Evolutionary conservation across 257 asterid genomes (phyloP).

Genomic region (Salvia hispanica): DNA sequence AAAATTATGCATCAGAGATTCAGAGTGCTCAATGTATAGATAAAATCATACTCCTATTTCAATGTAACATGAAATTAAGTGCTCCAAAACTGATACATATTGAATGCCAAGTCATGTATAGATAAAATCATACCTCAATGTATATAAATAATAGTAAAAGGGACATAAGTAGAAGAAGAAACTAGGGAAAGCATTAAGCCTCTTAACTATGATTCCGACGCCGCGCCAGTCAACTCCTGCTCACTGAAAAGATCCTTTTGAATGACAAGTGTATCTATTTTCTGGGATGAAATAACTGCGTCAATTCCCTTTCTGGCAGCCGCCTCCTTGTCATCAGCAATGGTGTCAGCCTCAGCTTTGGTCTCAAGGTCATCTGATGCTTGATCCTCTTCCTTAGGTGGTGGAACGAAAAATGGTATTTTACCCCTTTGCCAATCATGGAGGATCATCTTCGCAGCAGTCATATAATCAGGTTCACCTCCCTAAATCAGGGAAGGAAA

Average conservation of each 20-base stretch:
- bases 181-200: background rate
- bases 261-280: conserved; percentile 66
- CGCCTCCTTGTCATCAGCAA: conserved; percentile 30
- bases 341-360: conserved; percentile 34
- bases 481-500: conserved; percentile 51
- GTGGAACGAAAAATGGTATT: conserved; percentile 81
- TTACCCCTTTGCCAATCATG: conserved; percentile 97
- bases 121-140: background rate
- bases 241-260: conserved; percentile 66
- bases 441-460: conserved; percentile 90
- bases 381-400: conserved; percentile 59
- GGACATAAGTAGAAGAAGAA: background rate
- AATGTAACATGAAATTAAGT: too few relatives aligned
- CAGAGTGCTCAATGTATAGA: too few relatives aligned
- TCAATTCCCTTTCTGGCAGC: conserved; percentile 71
- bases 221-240: conserved; percentile 60
- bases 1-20: too few relatives aligned
- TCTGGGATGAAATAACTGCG: conserved; percentile 64
- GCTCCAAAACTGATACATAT: too few relatives aligned
- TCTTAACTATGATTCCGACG: conserved; percentile 1
- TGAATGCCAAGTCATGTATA: background rate
- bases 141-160: too few relatives aligned
- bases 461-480: conserved; percentile 88
- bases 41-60: too few relatives aligned
- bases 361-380: conserved; percentile 37